Conservation (phyloP, 495 filamentous ascomycete species). For the Cercophora samala region DNA sequence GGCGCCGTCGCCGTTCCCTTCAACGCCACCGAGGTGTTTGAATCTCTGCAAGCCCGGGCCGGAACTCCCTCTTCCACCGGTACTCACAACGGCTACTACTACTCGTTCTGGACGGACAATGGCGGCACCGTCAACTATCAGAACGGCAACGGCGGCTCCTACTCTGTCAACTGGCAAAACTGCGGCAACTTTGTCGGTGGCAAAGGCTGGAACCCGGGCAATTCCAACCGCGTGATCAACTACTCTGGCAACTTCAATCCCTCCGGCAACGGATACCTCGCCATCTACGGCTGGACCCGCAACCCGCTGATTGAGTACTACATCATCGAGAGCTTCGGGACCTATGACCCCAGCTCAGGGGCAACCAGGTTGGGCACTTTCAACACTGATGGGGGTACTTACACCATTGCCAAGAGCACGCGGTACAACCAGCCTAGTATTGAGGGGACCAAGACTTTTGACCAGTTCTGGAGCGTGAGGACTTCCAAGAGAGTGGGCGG, state of each 20-base stretch:
- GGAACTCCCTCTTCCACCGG: constrained; percentile 39
- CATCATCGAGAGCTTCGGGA: constrained; percentile 54
- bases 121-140: constrained; percentile 53
- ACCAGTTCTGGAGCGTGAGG: constrained; percentile 58
- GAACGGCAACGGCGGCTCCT: constrained; percentile 52
- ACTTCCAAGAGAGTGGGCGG: constrained; percentile 44
- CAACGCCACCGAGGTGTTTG: constrained; percentile 23
- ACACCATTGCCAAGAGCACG: constrained; percentile 59
- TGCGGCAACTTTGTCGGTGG: constrained; percentile 59
- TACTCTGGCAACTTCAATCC: constrained; percentile 52
- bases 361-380: constrained; percentile 53
- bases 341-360: constrained; percentile 53
- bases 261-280: constrained; percentile 53
- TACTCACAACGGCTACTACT: constrained; percentile 56
- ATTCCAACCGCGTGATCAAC: constrained; percentile 41
- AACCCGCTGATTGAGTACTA: constrained; percentile 61
- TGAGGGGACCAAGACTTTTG: constrained; percentile 52
- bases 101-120: constrained; percentile 60
- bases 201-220: constrained; percentile 60
- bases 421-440: constrained; percentile 60
- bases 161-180: constrained; percentile 53
- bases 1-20: constrained; percentile 17
- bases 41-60: constrained; percentile 34
- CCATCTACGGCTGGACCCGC: constrained; percentile 58
- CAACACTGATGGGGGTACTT: constrained; percentile 56